phyloP scores from a whole-genome alignment of 1,284 basidiomycete genomes.

The Xanthoconium separans region DNA sequence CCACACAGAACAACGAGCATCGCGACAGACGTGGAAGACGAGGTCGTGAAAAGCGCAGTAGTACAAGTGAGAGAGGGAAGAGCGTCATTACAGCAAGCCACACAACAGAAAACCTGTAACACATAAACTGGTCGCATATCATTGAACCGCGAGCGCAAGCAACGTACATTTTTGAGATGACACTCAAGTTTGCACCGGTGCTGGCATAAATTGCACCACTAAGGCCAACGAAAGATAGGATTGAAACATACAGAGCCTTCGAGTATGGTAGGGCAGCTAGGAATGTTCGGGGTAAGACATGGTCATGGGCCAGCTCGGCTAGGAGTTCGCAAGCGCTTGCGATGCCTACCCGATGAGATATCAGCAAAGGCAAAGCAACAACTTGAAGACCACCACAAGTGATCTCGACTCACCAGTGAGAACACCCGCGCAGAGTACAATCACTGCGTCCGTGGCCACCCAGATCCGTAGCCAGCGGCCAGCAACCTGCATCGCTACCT shows the following conservation, averaged over 20 bases:
- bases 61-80: constrained; percentile 58
- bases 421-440: constrained; percentile 69
- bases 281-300: constrained; percentile 57
- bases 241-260: constrained; percentile 52
- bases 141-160: background rate
- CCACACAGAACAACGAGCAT: constrained; percentile 40
- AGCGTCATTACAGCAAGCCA: constrained; percentile 65
- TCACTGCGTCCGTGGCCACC: constrained; percentile 61
- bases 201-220: constrained; percentile 57
- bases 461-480: constrained; percentile 60
- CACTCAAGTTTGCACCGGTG: constrained; percentile 48
- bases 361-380: constrained; percentile 1
- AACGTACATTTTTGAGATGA: constrained; percentile 59
- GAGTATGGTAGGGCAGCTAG: constrained; percentile 49
- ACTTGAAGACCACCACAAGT: background rate
- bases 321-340: constrained; percentile 60
- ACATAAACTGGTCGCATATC: background rate
- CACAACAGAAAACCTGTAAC: constrained; percentile 53
- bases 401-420: constrained; percentile 48
- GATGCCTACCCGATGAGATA: constrained; percentile 40
- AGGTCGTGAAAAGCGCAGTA: constrained; percentile 65
- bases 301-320: constrained; percentile 56
- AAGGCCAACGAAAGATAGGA: constrained; percentile 51
- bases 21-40: constrained; percentile 46
- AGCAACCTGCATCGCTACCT: constrained; percentile 37